Evolutionary conservation across 78 protist species (phyloP).

Genomic region (Planoprotostelium fungivorum): DNA sequence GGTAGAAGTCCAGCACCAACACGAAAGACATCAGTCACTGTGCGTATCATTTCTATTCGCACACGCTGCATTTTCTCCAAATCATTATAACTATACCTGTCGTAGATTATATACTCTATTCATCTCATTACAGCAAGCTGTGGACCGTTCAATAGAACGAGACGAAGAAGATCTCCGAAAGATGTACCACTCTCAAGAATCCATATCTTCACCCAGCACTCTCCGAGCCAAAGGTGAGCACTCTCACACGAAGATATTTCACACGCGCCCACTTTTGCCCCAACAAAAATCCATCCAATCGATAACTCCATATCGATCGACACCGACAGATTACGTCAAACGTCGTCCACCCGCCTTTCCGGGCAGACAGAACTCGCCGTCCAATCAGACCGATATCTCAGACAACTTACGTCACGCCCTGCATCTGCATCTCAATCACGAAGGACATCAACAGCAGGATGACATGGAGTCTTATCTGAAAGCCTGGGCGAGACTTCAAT

Average conservation of each 20-base stretch:
- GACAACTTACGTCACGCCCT: too few relatives aligned
- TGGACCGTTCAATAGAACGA: neutral
- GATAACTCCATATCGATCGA: neutral
- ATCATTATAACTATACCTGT: too few relatives aligned
- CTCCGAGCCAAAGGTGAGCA: neutral
- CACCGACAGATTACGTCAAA: neutral
- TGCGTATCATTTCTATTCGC: neutral
- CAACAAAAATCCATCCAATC: neutral
- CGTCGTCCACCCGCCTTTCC: neutral
- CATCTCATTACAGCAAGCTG: neutral
- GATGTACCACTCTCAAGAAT: neutral
- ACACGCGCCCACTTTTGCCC: neutral
- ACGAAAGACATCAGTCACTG: neutral
- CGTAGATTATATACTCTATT: too few relatives aligned
- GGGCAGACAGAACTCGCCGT: neutral
- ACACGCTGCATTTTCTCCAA: neutral
- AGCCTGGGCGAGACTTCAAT: neutral
- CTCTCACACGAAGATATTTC: neutral
- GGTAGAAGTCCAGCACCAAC: neutral
- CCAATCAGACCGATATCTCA: neutral
- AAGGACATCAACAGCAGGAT: neutral
- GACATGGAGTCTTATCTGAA: neutral
- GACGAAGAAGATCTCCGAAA: neutral
- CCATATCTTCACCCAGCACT: neutral
- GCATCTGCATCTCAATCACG: too few relatives aligned